phyloP scores from a whole-genome alignment of 164 flowering plant species.

The Tinospora cordifolia region DNA sequence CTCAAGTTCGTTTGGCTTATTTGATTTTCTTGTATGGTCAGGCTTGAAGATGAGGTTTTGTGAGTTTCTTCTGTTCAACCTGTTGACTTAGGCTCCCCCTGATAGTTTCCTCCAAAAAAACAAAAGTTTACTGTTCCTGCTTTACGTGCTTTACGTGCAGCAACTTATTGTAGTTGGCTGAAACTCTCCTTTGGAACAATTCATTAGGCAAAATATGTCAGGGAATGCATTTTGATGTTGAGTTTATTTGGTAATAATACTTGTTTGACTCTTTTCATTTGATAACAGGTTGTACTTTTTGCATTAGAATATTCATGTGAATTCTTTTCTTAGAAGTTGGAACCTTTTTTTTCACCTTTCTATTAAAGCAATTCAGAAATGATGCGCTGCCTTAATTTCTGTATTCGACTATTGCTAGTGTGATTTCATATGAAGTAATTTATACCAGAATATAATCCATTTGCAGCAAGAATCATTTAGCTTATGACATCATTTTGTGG shows the following conservation, averaged over 20 bases:
- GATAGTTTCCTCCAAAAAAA: neutral
- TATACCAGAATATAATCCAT: too few relatives aligned
- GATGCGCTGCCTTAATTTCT: neutral
- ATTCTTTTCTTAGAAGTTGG: neutral
- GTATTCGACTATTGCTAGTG: neutral
- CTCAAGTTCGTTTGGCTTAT: neutral
- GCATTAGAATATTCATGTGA: neutral
- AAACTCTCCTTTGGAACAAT: neutral
- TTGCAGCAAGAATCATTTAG: too few relatives aligned
- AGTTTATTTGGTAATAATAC: neutral
- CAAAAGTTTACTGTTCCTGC: neutral
- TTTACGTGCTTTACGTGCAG: neutral
- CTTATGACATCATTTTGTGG: too few relatives aligned
- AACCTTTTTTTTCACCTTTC: neutral
- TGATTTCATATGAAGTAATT: too few relatives aligned
- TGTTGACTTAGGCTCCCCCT: neutral
- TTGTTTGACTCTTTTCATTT: too few relatives aligned
- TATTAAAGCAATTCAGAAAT: neutral
- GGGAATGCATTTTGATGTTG: neutral
- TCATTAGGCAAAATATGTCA: neutral
- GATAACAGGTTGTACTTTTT: neutral
- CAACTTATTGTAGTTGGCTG: neutral
- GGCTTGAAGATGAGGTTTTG: neutral
- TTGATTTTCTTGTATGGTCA: neutral
- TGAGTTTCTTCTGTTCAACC: neutral